These are phyloP conservation scores for Plasmodium berghei DNA, from an alignment of 169 alveolate genomes.

Conservation along the genomic window DNA sequence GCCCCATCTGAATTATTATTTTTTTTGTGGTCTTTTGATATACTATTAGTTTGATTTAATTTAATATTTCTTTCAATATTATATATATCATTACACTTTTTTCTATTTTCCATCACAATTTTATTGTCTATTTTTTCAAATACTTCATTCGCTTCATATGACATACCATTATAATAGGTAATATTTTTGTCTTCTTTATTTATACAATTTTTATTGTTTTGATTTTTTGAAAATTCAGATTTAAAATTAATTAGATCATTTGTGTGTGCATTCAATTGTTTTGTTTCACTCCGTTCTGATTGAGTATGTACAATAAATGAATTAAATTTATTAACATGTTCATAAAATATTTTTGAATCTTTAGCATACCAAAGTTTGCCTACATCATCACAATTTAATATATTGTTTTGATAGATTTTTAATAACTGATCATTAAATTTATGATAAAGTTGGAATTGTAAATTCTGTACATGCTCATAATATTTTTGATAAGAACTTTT, in stretches of 20 bases:
- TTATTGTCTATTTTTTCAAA: not conserved
- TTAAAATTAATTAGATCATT: not conserved
- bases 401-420: conserved; percentile 21
- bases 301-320: conserved; percentile 5
- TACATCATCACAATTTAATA: conserved; percentile 33
- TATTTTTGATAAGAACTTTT: not conserved
- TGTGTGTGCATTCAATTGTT: not conserved
- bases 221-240: not conserved
- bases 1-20: not conserved
- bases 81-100: not conserved
- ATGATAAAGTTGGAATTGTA: conserved; percentile 14
- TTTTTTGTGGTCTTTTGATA: not conserved
- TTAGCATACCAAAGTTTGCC: conserved; percentile 45
- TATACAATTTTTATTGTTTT: not conserved
- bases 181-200: not conserved
- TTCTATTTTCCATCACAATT: not conserved
- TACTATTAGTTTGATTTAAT: not conserved
- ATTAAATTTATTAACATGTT: conserved; percentile 21
- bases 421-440: conserved; percentile 23
- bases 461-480: not conserved
- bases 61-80: not conserved
- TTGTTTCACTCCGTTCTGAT: not conserved
- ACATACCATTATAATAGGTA: not conserved
- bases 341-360: conserved; percentile 44
- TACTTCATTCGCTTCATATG: not conserved